A percentile compares a stretch with the other conserved stretches of the same genome.
These are phyloP conservation scores for Creolimax fragrantissima DNA, from an alignment of 78 protist species.

Conservation along the genomic window DNA sequence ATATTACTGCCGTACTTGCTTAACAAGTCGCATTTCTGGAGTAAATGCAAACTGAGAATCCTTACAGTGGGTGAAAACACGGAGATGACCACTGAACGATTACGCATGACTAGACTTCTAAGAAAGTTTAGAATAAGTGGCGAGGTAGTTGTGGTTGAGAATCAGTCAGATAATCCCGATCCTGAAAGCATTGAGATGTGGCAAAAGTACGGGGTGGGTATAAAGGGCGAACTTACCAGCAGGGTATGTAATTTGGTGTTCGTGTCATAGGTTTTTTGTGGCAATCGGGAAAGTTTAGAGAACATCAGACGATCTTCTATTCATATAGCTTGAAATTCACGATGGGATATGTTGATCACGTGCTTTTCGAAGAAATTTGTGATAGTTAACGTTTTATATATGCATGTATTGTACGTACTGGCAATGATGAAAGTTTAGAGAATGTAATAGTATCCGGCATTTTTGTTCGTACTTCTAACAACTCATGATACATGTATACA, in stretches of 20 bases:
- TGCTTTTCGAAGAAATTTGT: too few relatives aligned
- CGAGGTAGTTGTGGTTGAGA: not conserved
- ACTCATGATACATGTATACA: too few relatives aligned
- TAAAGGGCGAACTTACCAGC: not conserved
- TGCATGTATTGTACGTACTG: too few relatives aligned
- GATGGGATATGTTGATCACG: too few relatives aligned
- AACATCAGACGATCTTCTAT: not conserved
- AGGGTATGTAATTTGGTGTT: not conserved
- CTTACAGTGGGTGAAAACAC: not conserved
- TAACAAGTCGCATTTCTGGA: slow-evolving; percentile 5
- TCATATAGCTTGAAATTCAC: too few relatives aligned
- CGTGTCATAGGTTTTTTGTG: not conserved
- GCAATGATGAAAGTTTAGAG: too few relatives aligned
- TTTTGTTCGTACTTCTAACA: too few relatives aligned
- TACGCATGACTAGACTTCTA: not conserved
- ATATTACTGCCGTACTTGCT: slow-evolving; percentile 29
- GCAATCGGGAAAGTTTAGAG: not conserved
- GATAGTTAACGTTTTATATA: too few relatives aligned
- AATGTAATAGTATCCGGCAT: too few relatives aligned
- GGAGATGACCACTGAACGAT: not conserved
- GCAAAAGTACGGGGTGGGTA: not conserved
- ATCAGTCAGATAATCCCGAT: not conserved
- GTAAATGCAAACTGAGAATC: slow-evolving; percentile 23
- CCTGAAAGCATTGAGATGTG: not conserved
- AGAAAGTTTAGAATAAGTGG: slow-evolving; percentile 1